These are phyloP conservation scores for Dittrichia graveolens DNA, from an alignment of 129 eudicot genomes.

Conservation along the genomic window DNA sequence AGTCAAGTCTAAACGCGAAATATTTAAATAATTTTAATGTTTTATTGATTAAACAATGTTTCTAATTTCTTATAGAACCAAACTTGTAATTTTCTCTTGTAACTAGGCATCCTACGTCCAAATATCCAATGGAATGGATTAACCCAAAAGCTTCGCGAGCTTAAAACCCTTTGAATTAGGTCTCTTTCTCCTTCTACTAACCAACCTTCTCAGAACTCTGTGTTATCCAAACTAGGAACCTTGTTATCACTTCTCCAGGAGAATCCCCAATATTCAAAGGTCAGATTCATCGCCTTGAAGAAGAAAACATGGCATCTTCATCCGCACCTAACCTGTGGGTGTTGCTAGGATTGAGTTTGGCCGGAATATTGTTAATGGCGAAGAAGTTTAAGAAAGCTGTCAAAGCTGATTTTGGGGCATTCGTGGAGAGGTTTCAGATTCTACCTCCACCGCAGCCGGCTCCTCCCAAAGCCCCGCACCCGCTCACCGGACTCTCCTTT, in stretches of 20 bases:
- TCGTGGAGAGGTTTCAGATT: constrained; percentile 58
- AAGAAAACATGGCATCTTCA: constrained; percentile 53
- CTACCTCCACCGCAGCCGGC: constrained; percentile 97
- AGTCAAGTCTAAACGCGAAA: no score
- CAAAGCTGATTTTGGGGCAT: constrained; percentile 82
- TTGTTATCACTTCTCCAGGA: constrained; percentile 6
- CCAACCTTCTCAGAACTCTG: not conserved
- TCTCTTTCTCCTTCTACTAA: constrained; percentile 15
- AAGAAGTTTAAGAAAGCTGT: constrained; percentile 63
- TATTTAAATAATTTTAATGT: no score
- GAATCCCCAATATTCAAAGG: no score
- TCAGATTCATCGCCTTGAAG: constrained; percentile 6
- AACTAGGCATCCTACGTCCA: no score
- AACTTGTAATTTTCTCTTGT: no score
- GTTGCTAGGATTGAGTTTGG: constrained; percentile 81
- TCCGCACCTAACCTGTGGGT: constrained; percentile 78
- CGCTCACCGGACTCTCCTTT: constrained; percentile 76
- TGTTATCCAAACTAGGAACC: not conserved
- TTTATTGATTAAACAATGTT: no score
- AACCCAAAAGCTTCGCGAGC: not conserved
- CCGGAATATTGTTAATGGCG: constrained; percentile 74
- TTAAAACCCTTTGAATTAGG: constrained; percentile 33
- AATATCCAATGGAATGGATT: no score
- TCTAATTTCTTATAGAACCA: no score
- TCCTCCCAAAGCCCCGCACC: constrained; percentile 97